phyloP scores from a whole-genome alignment of 345 rosid species.

The Trapa incisa region DNA sequence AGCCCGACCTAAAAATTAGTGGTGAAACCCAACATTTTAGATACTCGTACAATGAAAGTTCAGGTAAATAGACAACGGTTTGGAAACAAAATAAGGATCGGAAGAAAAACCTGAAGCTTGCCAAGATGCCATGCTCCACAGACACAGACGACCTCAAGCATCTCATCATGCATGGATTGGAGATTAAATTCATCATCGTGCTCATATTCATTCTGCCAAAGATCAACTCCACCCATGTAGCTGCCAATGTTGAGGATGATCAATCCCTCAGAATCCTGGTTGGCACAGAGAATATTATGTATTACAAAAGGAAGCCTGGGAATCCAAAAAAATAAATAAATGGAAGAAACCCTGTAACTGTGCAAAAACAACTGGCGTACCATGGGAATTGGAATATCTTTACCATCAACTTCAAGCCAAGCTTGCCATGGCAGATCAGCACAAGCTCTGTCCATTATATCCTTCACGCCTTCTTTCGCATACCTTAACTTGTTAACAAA shows the following conservation, averaged over 20 bases:
- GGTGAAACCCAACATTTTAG: background rate
- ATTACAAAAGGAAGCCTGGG: slow-evolving; percentile 4
- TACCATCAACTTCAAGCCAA: slow-evolving; percentile 83
- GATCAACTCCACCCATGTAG: slow-evolving; percentile 91
- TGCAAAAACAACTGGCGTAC: slow-evolving; percentile 16
- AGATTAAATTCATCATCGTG: slow-evolving; percentile 53
- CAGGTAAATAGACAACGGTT: background rate
- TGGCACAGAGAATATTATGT: background rate
- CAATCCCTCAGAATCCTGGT: slow-evolving; percentile 68
- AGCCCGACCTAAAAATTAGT: slow-evolving; percentile 35
- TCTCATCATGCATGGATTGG: slow-evolving; percentile 68
- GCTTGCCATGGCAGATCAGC: slow-evolving; percentile 81
- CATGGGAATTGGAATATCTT: slow-evolving; percentile 63
- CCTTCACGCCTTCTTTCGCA: slow-evolving; percentile 83
- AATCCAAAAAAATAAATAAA: background rate
- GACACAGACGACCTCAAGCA: slow-evolving; percentile 65
- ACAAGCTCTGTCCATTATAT: slow-evolving; percentile 81
- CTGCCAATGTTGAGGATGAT: slow-evolving; percentile 77
- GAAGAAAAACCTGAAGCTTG: slow-evolving; percentile 55
- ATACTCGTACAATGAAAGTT: background rate
- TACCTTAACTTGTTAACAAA: slow-evolving; percentile 77
- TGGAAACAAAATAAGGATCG: background rate
- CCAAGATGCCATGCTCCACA: slow-evolving; percentile 92
- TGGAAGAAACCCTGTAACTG: slow-evolving; percentile 2
- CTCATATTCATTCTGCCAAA: slow-evolving; percentile 76